Evolutionary conservation across 2,329 filamentous ascomycete genomes (phyloP), one percentile per base, ranked within the genome.

Genomic region (Trematosphaeria pertusa): DNA sequence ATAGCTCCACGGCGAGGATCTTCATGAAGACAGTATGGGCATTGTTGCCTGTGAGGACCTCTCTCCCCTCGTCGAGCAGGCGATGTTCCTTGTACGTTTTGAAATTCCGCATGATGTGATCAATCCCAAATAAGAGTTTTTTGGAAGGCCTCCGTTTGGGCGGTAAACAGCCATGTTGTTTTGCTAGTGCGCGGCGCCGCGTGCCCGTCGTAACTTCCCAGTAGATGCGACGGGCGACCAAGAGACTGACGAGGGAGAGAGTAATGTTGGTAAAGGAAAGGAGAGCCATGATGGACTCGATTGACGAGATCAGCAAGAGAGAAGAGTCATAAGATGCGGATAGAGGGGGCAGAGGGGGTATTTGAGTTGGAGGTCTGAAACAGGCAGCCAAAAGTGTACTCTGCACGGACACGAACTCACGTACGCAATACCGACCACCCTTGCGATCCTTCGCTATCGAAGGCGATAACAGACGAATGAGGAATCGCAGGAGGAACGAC

Each of bases 121-220:
- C 77, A n/a, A 78, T 48, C 3, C 82, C 81, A 15, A 55, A 35
- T 54, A 24, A 48, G 30, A 43, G 83, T 53, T 0, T 72, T 76
- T 51, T 82, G 80, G 34, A 69, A 70, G 59, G 79, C 75, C 1
- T 74, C 74, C 50, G 73, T 78, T 64, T 59, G 3, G 73, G 63
- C 1, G 72, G 69, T n/a, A 75, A 67, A 56, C 79, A 81, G 24
- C 77, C 77, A 58, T 78, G 67, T 24, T 66, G 61, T 21, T 58
- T 62, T 30, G 59, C 62, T n/a, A 74, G 46, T 3, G 57, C 54
- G 31, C 71, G 64, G 4, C 72, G 69, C 17, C 45, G 57, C 19
- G 54, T 43, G 37, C 65, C 67, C 12, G 61, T 54, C 5, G 68
- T 66, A 22, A 65, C 18, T 24, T 64, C 55, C 41, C 54, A 61